Percentiles rank a stretch among this genome's conserved stretches.
Evolutionary conservation across 768 basidiomycete species (phyloP).

Genomic region (Phanerochaete sordida): DNA sequence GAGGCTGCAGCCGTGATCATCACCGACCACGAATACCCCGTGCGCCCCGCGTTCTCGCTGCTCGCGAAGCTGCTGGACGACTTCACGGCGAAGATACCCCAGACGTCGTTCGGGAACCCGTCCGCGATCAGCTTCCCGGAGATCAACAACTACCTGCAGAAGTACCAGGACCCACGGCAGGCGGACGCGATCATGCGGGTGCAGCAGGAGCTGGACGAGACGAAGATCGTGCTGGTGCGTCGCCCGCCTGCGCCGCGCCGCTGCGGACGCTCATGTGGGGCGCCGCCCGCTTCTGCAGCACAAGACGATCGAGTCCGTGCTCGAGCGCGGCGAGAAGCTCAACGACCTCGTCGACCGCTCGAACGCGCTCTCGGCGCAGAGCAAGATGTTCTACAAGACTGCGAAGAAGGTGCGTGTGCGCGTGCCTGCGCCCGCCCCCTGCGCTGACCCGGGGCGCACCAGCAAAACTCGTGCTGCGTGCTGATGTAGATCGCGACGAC

Average conservation of each 20-base stretch:
- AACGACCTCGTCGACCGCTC: conserved; percentile 95
- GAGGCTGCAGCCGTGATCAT: conserved; percentile 73
- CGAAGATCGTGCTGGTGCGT: conserved; percentile 94
- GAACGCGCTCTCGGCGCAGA: conserved; percentile 80
- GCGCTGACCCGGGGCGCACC: conserved; percentile 1
- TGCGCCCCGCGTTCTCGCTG: conserved; percentile 93
- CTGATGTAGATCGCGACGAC: conserved; percentile 50
- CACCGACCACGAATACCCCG: conserved; percentile 94
- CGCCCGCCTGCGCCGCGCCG: not conserved
- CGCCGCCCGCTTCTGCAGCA: conserved; percentile 49
- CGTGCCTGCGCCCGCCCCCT: not conserved
- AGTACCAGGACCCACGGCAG: conserved; percentile 96
- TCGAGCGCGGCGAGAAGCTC: conserved; percentile 94
- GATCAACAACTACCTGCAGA: conserved; percentile 72
- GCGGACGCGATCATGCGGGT: conserved; percentile 98
- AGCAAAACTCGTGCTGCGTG: conserved; percentile 97
- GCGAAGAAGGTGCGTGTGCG: conserved; percentile 83
- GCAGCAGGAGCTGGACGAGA: conserved; percentile 97
- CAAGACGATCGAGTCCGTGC: conserved; percentile 97
- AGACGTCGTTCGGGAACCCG: conserved; percentile 62
- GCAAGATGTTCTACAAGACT: conserved; percentile 99
- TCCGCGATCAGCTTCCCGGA: conserved; percentile 73
- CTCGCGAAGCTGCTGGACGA: conserved; percentile 93
- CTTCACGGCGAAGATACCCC: conserved; percentile 76
- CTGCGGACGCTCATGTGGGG: not conserved